Evolutionary conservation across 495 filamentous ascomycete genomes (phyloP).

Genomic region (Parathielavia appendiculata): DNA sequence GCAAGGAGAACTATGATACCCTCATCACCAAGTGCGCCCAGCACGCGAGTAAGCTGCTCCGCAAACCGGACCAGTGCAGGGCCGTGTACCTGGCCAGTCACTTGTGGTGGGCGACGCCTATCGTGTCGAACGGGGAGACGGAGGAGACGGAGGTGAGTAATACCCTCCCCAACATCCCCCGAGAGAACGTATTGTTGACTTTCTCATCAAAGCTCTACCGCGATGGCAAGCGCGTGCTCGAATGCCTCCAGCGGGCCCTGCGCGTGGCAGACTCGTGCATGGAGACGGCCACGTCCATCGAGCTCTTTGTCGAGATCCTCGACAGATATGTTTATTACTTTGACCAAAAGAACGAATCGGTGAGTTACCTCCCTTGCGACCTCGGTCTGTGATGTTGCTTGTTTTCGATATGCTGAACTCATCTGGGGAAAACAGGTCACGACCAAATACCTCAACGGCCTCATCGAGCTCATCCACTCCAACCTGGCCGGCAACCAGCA

Average conservation of each 20-base stretch:
- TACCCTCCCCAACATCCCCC: neutral
- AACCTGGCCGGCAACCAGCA: conserved; percentile 78
- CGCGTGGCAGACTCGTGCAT: conserved; percentile 97
- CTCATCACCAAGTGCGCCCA: conserved; percentile 95
- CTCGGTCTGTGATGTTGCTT: too few relatives aligned
- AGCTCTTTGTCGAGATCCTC: conserved; percentile 96
- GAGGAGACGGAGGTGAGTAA: conserved; percentile 72
- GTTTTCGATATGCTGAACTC: neutral
- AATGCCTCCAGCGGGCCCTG: conserved; percentile 91
- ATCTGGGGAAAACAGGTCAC: conserved; percentile 57
- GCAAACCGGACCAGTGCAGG: conserved; percentile 96
- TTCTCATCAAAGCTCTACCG: conserved; percentile 67
- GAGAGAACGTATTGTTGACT: conserved; percentile 24
- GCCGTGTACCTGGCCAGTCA: conserved; percentile 95
- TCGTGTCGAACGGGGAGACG: conserved; percentile 71
- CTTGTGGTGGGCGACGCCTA: conserved; percentile 95
- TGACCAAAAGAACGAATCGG: conserved; percentile 97
- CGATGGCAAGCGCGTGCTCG: conserved; percentile 92
- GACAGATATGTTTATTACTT: conserved; percentile 99
- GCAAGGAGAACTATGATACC: conserved; percentile 96
- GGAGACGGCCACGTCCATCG: conserved; percentile 97
- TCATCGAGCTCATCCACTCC: conserved; percentile 96
- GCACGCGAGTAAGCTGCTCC: conserved; percentile 93
- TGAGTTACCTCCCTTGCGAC: conserved; percentile 36
- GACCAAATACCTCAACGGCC: conserved; percentile 94